These are phyloP conservation scores for Trichopus zeylanicus DNA, from an alignment of 116 monocot species.

Conservation along the genomic window DNA sequence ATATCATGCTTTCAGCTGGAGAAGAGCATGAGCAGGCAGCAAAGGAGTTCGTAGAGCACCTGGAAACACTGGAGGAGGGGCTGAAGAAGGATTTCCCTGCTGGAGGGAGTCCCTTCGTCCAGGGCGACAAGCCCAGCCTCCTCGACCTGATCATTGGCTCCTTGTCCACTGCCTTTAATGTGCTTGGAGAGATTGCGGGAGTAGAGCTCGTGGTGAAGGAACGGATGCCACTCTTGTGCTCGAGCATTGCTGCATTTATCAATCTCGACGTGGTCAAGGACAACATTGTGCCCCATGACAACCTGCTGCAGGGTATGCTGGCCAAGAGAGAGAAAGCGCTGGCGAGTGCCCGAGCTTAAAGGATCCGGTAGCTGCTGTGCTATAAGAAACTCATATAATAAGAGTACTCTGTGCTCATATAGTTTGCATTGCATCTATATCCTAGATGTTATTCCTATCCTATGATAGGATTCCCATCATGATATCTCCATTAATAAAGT, in stretches of 20 bases:
- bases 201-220: neutral
- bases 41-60: neutral
- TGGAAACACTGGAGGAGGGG: conserved; percentile 1
- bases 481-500: too few relatives aligned
- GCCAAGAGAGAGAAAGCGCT: neutral
- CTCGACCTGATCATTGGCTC: neutral
- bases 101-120: neutral
- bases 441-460: too few relatives aligned
- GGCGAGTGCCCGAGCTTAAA: neutral
- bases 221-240: neutral
- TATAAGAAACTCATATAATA: too few relatives aligned
- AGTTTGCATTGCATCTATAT: too few relatives aligned
- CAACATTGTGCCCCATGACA: neutral
- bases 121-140: neutral
- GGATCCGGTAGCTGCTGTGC: too few relatives aligned
- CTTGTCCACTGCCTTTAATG: neutral
- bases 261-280: neutral
- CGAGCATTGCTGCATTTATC: neutral
- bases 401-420: too few relatives aligned
- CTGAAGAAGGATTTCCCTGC: neutral
- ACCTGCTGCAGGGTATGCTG: neutral
- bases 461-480: too few relatives aligned
- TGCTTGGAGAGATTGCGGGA: neutral
- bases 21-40: neutral
- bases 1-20: neutral